A percentile compares a stretch with the other conserved stretches of the same genome.
Conservation (phyloP, 345 rosid genomes). For the Euphorbia peplus region DNA sequence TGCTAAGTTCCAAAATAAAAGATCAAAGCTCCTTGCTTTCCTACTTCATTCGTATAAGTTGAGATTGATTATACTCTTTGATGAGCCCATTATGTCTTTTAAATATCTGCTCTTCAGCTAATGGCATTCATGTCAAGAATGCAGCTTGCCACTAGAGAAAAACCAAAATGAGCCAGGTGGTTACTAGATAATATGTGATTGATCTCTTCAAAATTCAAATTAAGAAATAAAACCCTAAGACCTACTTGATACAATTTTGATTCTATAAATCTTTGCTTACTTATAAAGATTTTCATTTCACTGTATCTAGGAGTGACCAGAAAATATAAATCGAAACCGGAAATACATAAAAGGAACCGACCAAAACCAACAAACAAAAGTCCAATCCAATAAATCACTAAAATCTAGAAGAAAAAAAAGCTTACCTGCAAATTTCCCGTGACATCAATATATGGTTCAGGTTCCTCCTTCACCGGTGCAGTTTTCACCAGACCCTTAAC, state of each 20-base stretch:
- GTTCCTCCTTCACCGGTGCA: slow-evolving; percentile 74
- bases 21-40: background rate
- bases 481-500: slow-evolving; percentile 84
- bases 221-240: background rate
- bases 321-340: background rate
- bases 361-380: background rate
- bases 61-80: background rate
- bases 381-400: background rate
- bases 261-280: no score
- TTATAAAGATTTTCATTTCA: background rate
- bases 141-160: background rate
- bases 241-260: background rate
- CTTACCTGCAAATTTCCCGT: slow-evolving; percentile 94
- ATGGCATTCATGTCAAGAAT: background rate
- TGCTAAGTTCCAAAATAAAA: background rate
- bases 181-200: background rate
- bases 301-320: background rate
- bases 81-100: background rate
- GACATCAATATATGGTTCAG: slow-evolving; percentile 82
- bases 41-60: background rate
- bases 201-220: background rate
- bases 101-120: slow-evolving; percentile 2
- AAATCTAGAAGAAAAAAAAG: background rate
- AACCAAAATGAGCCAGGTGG: background rate
- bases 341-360: background rate